Evolutionary conservation across 805 yeast genomes (phyloP), one percentile per base, ranked within the genome.

Genomic region (Candida insectorum): DNA sequence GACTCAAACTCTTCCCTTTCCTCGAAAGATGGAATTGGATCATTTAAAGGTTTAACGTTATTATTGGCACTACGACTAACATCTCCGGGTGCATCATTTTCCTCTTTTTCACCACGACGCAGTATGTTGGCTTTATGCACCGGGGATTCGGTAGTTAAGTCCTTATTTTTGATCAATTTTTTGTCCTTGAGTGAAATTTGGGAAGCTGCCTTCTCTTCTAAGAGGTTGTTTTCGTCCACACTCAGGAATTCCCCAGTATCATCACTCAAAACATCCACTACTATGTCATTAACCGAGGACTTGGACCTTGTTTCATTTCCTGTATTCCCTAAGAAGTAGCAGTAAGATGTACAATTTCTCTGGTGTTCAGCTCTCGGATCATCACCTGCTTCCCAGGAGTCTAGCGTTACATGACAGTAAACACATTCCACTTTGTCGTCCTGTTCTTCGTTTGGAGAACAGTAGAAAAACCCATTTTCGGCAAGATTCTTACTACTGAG

Each of bases 331-430:
- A 62, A 41, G 32, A 61, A 58, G 37, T 51, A 56, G 32, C 69
- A 62, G 29, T 44, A 28, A 3, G 43, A 37, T 26, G 51, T 50
- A 12, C 26, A 14, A 16, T 30, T 35, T 12, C 33, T 53, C 42
- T 28, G 48, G 49, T 84, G 93, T 43, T 79, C 87, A 8, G 36
- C 62, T 6, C 69, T 38, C 0, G 89, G 91, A 37, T 73, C 77
- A 54, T 85, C 93, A 2, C 61, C 67, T 1, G 56, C 51, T 37
- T 74, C 84, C 89, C 91, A 83, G 17, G 52, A 53, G 28, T 60
- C 64, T 26, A 57, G 40, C 7, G 54, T 34, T 24, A 52, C 44
- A 13, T 41, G 40, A 35, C 62, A 57, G 30, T 55, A 57, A 7
- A 50, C 44, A 24, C 62, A 57, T 20, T 55, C 50, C 0, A 64